A percentile compares a stretch with the other conserved stretches of the same genome.
Conservation (phyloP, 352 stramenopile species). For the Discostella stelligera region DNA sequence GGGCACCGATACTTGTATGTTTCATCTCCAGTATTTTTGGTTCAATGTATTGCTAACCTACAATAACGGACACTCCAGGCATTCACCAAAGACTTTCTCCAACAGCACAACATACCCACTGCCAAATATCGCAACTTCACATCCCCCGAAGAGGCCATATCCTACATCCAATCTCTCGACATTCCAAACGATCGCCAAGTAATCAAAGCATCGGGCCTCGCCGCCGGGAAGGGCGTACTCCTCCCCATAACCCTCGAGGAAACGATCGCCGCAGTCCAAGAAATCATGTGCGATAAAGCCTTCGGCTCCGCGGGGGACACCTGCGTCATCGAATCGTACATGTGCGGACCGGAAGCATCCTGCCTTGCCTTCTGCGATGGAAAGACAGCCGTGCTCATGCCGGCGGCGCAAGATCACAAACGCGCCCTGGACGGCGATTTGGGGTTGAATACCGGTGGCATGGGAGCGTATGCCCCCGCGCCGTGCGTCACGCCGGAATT, state of each 20-base stretch:
- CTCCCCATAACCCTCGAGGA: conserved; percentile 92
- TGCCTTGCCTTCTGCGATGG: conserved; percentile 97
- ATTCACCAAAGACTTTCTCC: conserved; percentile 97
- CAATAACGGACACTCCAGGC: conserved; percentile 42
- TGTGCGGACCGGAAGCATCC: conserved; percentile 97
- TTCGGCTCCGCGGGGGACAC: conserved; percentile 95
- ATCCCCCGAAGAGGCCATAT: conserved; percentile 84
- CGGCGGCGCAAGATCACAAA: conserved; percentile 98
- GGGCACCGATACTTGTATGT: no score
- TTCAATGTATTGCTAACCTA: not conserved
- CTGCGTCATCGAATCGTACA: conserved; percentile 97
- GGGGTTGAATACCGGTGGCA: conserved; percentile 98
- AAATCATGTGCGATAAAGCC: conserved; percentile 96
- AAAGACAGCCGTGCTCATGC: conserved; percentile 92
- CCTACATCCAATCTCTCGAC: conserved; percentile 91
- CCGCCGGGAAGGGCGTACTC: conserved; percentile 98
- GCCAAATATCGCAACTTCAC: conserved; percentile 97
- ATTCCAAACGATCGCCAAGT: conserved; percentile 89
- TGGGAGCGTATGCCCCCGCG: conserved; percentile 97
- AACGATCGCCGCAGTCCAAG: conserved; percentile 88
- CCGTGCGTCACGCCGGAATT: conserved; percentile 92
- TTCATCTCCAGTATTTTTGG: not conserved
- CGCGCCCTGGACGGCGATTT: conserved; percentile 95
- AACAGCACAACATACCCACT: conserved; percentile 95
- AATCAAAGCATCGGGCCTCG: conserved; percentile 99